Evolutionary conservation across 148 eudicot genomes (phyloP), one percentile per base, ranked within the genome.

Genomic region (Cornus controversa): DNA sequence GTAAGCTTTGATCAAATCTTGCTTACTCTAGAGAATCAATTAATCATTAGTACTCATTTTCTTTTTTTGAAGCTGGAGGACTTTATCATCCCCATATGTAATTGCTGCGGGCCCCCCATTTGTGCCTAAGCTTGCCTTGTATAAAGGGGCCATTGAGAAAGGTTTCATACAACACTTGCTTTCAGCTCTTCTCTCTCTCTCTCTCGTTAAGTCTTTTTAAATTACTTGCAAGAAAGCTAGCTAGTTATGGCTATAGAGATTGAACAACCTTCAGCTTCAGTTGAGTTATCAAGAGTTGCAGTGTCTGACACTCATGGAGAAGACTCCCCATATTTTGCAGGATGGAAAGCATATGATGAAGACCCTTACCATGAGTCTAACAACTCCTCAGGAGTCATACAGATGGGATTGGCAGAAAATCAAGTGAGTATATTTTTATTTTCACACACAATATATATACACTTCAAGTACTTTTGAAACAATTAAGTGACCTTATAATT

Each of bases 341-440:
- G 99, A 42, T 95, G 99, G 99, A 95, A 93, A 89, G 96, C 97
- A 0, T 95, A 95, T 67, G 94, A 95, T 24, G 94, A 95, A 64
- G 73, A 95, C 80, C 99, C 97, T 84, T 90, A 91, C 69, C 74
- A 93, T 29, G 94, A 91, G 74, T 36, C 10, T 0, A 58, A 75
- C 7, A 95, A 95, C 77, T 92, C 99, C 4, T 74, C 88, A 0
- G 97, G 99, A 54, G 97, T 95, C 60, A 91, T 95, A 66, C 97
- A 95, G 79, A 95, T 93, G 97, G 99, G 99, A 50, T 86, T 95
- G 63, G 99, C 99, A 16, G 97, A 95, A 79, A 95, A 95, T 86
- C 96, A 95, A 87, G 99, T 95, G 85, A 84, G 86, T 82, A 23
- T 42, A 26, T 0, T 8, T 69, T 54, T 4, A 6, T 40, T 40